Base-by-base conservation (phyloP, 495 filamentous ascomycete genomes). In the Haplographium delicatum region DNA sequence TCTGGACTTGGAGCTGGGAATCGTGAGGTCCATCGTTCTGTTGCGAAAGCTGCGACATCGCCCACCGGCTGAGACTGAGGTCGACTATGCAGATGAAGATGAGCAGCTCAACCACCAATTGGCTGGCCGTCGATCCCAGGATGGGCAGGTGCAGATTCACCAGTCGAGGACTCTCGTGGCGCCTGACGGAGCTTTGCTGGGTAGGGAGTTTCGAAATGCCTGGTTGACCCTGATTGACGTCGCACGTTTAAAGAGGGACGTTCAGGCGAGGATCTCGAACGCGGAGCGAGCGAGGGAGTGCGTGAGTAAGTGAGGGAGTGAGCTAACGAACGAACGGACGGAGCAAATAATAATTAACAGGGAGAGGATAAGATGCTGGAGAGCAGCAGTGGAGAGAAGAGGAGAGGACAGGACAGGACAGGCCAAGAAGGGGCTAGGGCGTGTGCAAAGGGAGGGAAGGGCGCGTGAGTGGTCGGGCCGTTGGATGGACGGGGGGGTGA, bases 41-140 rank as follows among this genome's bases (percentile, higher is more conserved):
- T 54, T 60, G 60, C 56, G 54, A 51, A 51, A 51, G 60, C 50
- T 63, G 60, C 51, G 60, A 60, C 60, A 63, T 63, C 4, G 41
- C 54, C 60, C 43, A 50, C 40, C 25, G 40, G 44, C 42, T 54
- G 50, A 51, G 54, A 53, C 50, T 47, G 42, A 43, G 40, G 24
- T 10, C 16, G 24, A 28, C 49, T 53, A 40, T 56, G 53, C 53
- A 49, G 53, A 49, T 38, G 48, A 43, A 47, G 38, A 30, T 28
- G 26, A 22, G 33, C 2, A 16, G 4, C 13, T 22, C 24, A 26
- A 20, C 10, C 35, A 49, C 31, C 53, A 52, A 60, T 60, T 56
- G 57, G 48, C 48, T n/a, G 31, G 25, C 15, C 26, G 18, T 23
- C 37, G 34, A 44, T 27, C 26, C 51, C 31, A 50, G 45, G 28